These are phyloP conservation scores for Immersiporthe knoxdaviesiana DNA, from an alignment of 2,329 filamentous ascomycete genomes.

Conservation along the genomic window DNA sequence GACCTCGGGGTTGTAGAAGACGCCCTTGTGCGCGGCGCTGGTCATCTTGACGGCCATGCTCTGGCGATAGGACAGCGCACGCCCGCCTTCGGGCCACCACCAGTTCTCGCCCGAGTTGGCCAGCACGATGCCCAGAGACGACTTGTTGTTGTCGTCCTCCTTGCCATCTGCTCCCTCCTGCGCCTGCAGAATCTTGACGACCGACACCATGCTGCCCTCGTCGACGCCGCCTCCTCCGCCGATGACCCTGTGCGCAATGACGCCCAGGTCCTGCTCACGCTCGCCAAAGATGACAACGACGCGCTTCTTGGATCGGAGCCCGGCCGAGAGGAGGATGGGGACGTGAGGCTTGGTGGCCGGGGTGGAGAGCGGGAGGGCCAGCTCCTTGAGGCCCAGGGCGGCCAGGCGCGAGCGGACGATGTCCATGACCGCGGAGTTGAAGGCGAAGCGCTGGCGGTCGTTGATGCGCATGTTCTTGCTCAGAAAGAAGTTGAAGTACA, in stretches of 20 bases:
- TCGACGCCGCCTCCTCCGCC: conserved; percentile 67
- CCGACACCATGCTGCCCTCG: conserved; percentile 69
- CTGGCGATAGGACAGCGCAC: conserved; percentile 60
- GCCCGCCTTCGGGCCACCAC: conserved; percentile 70
- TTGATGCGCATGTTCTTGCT: conserved; percentile 79
- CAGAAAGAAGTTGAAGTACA: conserved; percentile 75
- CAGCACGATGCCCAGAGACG: conserved; percentile 62
- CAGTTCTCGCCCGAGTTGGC: conserved; percentile 77
- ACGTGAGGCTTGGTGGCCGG: conserved; percentile 58
- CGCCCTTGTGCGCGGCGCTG: conserved; percentile 63
- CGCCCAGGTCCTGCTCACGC: conserved; percentile 69
- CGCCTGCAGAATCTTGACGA: conserved; percentile 54
- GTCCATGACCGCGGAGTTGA: conserved; percentile 71
- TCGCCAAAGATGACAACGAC: conserved; percentile 79
- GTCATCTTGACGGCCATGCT: conserved; percentile 64
- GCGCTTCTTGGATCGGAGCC: conserved; percentile 60
- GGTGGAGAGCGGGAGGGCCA: conserved; percentile 62
- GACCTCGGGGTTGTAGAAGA: conserved; percentile 52
- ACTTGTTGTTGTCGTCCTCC: conserved; percentile 36
- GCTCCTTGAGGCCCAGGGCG: conserved; percentile 59
- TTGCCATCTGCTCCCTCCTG: conserved; percentile 40
- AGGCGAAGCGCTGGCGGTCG: conserved; percentile 70
- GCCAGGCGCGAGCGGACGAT: conserved; percentile 67
- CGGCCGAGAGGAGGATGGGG: conserved; percentile 65
- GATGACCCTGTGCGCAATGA: conserved; percentile 71